Evolutionary conservation across 768 basidiomycete species (phyloP).

Genomic region (Ramaria sp.): DNA sequence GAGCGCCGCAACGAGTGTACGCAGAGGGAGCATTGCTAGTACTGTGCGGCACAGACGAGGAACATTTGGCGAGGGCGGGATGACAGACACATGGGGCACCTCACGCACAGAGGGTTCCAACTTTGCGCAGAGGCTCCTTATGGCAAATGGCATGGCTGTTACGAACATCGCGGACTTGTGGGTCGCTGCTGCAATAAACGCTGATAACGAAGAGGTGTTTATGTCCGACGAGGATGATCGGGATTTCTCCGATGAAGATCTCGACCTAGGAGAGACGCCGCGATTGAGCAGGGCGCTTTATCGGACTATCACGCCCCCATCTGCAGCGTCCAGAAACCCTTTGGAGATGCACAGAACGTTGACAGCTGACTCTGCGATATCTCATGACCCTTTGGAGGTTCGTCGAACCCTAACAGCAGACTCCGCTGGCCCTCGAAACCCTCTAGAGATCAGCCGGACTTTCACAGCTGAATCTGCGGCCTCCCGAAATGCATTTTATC

Average conservation of each 20-base stretch:
- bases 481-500: background rate
- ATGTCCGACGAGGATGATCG: constrained; percentile 42
- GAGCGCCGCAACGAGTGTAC: constrained; percentile 32
- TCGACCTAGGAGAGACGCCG: constrained; percentile 15
- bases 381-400: background rate
- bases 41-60: constrained; percentile 39
- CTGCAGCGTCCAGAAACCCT: background rate
- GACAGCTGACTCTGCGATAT: background rate
- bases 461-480: background rate
- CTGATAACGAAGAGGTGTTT: constrained; percentile 80
- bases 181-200: constrained; percentile 95
- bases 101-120: constrained; percentile 38
- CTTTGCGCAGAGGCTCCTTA: constrained; percentile 77
- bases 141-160: constrained; percentile 92
- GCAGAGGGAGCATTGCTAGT: constrained; percentile 43
- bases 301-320: background rate
- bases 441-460: background rate
- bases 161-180: constrained; percentile 94
- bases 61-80: constrained; percentile 31
- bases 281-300: background rate
- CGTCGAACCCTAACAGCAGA: background rate
- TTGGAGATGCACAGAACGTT: background rate
- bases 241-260: constrained; percentile 25
- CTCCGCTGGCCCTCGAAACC: background rate
- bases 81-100: background rate